phyloP scores from a whole-genome alignment of 192 early-diverging fungal genomes.

The Umbelopsis vinacea region DNA sequence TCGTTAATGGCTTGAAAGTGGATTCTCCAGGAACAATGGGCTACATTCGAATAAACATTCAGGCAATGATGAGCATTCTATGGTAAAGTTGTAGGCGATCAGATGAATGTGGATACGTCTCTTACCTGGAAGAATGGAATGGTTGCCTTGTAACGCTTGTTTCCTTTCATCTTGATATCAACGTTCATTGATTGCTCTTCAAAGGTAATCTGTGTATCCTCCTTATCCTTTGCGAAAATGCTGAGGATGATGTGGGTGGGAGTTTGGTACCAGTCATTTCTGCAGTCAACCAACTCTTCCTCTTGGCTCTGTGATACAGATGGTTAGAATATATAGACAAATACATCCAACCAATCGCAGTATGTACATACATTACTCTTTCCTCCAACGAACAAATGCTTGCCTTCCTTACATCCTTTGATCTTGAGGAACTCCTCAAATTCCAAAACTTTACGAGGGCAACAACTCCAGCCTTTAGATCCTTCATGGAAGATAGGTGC shows the following conservation, averaged over 20 bases:
- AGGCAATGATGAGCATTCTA: background rate
- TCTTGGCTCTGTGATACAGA: background rate
- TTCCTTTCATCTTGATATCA: slow-evolving; percentile 80
- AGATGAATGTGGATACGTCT: background rate
- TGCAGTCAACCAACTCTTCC: slow-evolving; percentile 71
- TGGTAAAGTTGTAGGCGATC: no score
- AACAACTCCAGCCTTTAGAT: slow-evolving; percentile 97
- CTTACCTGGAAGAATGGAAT: slow-evolving; percentile 65
- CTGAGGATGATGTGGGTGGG: slow-evolving; percentile 82
- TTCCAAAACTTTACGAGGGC: slow-evolving; percentile 91
- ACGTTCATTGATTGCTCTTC: slow-evolving; percentile 54
- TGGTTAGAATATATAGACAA: background rate
- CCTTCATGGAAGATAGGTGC: slow-evolving; percentile 96
- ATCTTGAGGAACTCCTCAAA: slow-evolving; percentile 99
- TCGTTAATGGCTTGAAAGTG: slow-evolving; percentile 69
- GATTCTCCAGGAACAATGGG: slow-evolving; percentile 73
- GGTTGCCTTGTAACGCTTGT: slow-evolving; percentile 69
- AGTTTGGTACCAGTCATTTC: slow-evolving; percentile 96
- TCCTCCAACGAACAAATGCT: slow-evolving; percentile 87
- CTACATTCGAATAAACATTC: background rate
- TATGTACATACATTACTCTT: slow-evolving; percentile 33
- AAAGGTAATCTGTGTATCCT: slow-evolving; percentile 74
- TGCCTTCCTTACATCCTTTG: slow-evolving; percentile 86
- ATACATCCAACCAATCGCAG: background rate
- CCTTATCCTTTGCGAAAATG: slow-evolving; percentile 92